Base-by-base conservation (phyloP, 768 basidiomycete genomes). In the Epithele typhae region DNA sequence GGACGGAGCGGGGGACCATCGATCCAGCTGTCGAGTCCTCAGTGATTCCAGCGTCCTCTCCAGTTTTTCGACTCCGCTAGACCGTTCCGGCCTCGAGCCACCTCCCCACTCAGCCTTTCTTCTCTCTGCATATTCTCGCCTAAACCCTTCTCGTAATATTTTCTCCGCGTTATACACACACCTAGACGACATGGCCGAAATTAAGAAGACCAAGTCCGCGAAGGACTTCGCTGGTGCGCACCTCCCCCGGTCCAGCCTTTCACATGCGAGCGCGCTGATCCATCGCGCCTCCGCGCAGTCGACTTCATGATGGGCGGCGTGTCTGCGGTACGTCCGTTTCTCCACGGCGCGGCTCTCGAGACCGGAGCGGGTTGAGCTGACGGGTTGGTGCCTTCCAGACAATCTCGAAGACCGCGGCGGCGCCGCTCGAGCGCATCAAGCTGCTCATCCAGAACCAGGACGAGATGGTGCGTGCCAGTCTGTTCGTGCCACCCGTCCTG, bases 401-500 rank as follows among this genome's bases (percentile, higher is more conserved):
- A 59, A 89, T 98, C 69, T 87, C 95, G 45, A 99, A 99, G 82
- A 98, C 95, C 56, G 87, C 87, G 55, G 95, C 95, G 59, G 95
- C 95, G 27, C 27, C 27, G 14, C 37, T 99, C 63, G 95, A 97
- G 81, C 93, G 96, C 65, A 94, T 98, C 73, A 98, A 98, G 78
- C 84, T 97, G 61, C 73, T 94, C 67, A 86, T 94, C 50, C 91
- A 96, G 75, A 96, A 96, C 74, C 95, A 97, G 82, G 95, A 93
- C 81, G 96, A 97, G 77, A 98, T 98, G 95, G 87, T 83, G 19
- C 3, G 71, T 36, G 18, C 40, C n/a, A n/a, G n/a, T n/a, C n/a
- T n/a, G n/a, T n/a, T n/a, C n/a, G n/a, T n/a, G n/a, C n/a, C n/a
- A n/a, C n/a, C n/a, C n/a, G n/a, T n/a, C n/a, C n/a, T n/a, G n/a